Base-by-base conservation (phyloP, 805 yeast genomes). In the Kodamaea nitidulidarum region DNA sequence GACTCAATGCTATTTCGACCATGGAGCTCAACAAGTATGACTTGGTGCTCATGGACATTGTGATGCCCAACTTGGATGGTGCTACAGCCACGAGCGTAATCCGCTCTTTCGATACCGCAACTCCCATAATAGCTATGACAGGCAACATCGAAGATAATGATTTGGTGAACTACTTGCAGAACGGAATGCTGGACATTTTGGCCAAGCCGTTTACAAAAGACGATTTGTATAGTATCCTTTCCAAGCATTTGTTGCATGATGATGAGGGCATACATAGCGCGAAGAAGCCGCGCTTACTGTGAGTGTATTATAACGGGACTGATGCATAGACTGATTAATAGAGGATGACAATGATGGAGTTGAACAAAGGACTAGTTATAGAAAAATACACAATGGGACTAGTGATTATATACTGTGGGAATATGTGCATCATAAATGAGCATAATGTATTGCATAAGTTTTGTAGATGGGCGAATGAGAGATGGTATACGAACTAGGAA, bases 101-200 rank as follows among this genome's bases (percentile, higher is more conserved):
- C 35, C 73, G 98, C 49, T 79, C 83, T 14, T 86, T 87, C 56
- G 95, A 88, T 58, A 77, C 78, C 15, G 75, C 75, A 39, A 87
- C 96, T 0, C 98, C 98, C 9, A 86, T 93, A 46, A 83, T 93
- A 48, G 95, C 95, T 21, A 87, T 87, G 95, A 87, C 96, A 2
- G 95, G 95, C 29, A 88, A 87, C 55, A 84, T 87, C 41, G 83
- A 84, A 49, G 86, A 83, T 47, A 79, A 82, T 48, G 95, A 88
- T 59, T 68, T 88, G 42, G 84, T 84, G 34, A 83, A 81, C 1
- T 88, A 85, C 58, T 65, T 86, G 43, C 83, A 82, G 50, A 87
- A 88, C 53, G 97, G 96, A 4, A 88, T 88, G 87, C 81, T 86
- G 42, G 96, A 88, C 60, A 87, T 93, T 26, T 67, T 93, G 46